These are phyloP conservation scores for Plasmodium gonderi DNA, from an alignment of 169 alveolate genomes.

Conservation along the genomic window DNA sequence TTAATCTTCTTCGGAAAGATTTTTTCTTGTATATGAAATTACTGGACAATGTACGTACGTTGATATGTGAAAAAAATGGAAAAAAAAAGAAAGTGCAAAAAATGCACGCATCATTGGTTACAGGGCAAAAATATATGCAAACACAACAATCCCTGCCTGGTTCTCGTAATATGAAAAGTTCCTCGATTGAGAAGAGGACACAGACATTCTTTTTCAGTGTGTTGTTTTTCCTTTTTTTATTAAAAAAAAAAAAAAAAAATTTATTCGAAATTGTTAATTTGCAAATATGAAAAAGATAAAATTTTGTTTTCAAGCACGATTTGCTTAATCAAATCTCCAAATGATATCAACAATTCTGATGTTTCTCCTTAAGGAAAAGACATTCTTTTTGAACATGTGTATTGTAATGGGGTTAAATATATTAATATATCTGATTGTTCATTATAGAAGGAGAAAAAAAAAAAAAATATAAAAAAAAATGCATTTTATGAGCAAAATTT, in stretches of 20 bases:
- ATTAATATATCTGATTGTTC: not conserved
- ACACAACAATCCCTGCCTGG: not conserved
- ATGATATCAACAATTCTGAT: not conserved
- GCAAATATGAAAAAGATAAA: not conserved
- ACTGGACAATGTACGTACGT: not conserved
- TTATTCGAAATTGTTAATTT: not conserved
- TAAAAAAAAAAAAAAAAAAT: not conserved
- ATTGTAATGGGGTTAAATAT: not conserved
- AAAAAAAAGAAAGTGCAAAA: not conserved
- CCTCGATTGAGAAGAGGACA: not conserved
- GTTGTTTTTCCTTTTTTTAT: slow-evolving; percentile 4
- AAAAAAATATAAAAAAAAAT: not conserved
- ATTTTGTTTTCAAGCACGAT: not conserved
- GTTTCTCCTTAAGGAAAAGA: not conserved
- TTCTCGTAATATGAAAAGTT: not conserved
- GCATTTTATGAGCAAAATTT: not conserved
- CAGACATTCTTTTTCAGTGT: not conserved
- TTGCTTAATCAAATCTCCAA: not conserved
- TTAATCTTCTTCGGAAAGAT: not conserved
- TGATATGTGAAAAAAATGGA: not conserved
- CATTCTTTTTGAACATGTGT: not conserved
- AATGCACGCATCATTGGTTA: not conserved
- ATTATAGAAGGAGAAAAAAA: not conserved
- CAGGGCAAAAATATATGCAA: not conserved
- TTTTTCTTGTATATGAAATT: not conserved